Base-by-base conservation (phyloP, 441 rosid species). In the Gossypium aridum region DNA sequence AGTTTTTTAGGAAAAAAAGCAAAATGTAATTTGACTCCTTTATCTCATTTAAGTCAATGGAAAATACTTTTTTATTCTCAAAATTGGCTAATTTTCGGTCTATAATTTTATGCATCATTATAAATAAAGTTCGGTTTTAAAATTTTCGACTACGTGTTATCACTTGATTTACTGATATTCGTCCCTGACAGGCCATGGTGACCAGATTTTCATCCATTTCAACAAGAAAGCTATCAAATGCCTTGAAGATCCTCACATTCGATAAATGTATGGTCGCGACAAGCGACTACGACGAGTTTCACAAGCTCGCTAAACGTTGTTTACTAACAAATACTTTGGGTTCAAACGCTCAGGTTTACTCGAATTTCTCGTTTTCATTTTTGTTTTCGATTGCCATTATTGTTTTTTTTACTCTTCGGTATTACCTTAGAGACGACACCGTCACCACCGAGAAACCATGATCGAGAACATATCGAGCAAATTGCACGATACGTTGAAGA, bases 211-310 rank as follows among this genome's bases (percentile, higher is more conserved):
- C 90, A 47, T 93, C 97, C 54, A 93, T 96, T 61, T 93, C 97
- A 37, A 81, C 97, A 8, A 87, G 95, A 67, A 89, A 96, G 79
- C 83, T 96, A 67, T 84, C 97, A 12, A 87, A 87, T 45, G 94
- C 97, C 31, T 80, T 93, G 72, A 75, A 77, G 64, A 80, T 92
- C 55, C 97, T 95, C 31, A 88, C 94, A 37, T 74, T 80, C 65
- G 77, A 92, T 78, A 93, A 89, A 84, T 72, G 83, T 62, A 93
- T 90, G 96, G 99, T 93, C 68, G 97, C 99, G 25, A 90, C 80
- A 1, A 95, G 99, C 79, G 97, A 95, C 78, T 92, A 92, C 70
- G 76, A 76, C 64, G 94, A 92, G 45, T 95, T 93, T 68, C 97
- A 92, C 82, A 91, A 87, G 79, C 63, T 67, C 61, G 84, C 66